Evolutionary conservation across 2,329 filamentous ascomycete species (phyloP).

Genomic region (Fusarium subglutinans): DNA sequence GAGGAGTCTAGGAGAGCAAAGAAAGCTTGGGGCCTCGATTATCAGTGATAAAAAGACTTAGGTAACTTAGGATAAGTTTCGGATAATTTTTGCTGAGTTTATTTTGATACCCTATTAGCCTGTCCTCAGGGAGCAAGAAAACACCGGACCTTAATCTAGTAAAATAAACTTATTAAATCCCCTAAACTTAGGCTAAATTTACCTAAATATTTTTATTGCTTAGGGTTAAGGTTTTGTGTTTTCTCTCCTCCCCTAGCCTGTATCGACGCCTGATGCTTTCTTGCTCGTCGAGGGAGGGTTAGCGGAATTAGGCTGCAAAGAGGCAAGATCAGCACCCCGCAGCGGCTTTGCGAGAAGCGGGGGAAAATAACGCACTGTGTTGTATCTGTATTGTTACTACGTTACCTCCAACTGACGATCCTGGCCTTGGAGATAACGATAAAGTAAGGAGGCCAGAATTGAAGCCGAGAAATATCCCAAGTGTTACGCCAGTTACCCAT

Average conservation of each 20-base stretch:
- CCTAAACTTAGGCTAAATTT: too few relatives aligned
- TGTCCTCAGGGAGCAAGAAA: too few relatives aligned
- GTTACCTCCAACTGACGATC: constrained; percentile 1
- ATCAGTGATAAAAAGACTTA: rapidly evolving
- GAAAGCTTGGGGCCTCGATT: rapidly evolving
- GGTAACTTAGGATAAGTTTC: not conserved
- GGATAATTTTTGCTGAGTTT: not conserved
- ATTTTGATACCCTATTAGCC: not conserved
- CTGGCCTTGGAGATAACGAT: not conserved
- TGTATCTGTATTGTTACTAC: not conserved
- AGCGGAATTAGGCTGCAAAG: not conserved
- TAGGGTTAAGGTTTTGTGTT: too few relatives aligned
- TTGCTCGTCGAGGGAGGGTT: not conserved
- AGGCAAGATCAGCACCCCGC: not conserved
- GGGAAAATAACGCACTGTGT: constrained; percentile 10
- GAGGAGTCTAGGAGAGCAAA: rapidly evolving
- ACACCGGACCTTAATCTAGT: too few relatives aligned
- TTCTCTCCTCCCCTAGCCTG: too few relatives aligned
- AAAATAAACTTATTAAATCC: too few relatives aligned
- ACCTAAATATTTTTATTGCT: too few relatives aligned
- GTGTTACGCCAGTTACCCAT: too few relatives aligned
- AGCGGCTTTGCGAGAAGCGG: not conserved
- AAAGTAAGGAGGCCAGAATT: not conserved
- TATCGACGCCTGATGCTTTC: not conserved
- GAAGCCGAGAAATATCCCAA: not conserved